A percentile compares a stretch with the other conserved stretches of the same genome.
These are phyloP conservation scores for Chlamydomonas reinhardtii DNA, from an alignment of 163 green algal species.

Conservation along the genomic window DNA sequence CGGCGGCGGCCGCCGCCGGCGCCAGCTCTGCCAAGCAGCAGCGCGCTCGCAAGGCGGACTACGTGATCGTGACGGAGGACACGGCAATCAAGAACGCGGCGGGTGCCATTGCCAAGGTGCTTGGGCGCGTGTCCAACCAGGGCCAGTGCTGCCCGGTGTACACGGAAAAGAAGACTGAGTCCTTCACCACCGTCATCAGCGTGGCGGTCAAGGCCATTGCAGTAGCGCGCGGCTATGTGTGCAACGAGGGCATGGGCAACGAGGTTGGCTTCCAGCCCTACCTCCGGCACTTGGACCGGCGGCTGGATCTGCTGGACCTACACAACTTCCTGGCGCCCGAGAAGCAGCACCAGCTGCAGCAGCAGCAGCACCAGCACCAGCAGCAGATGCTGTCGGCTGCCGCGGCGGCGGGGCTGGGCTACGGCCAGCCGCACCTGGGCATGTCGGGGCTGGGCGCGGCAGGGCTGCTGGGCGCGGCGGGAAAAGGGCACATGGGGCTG, in stretches of 20 bases:
- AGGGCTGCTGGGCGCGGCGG: constrained; percentile 14
- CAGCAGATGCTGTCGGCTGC: not conserved
- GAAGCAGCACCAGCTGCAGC: constrained; percentile 12
- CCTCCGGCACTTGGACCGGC: constrained; percentile 46
- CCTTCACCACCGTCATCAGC: constrained; percentile 55
- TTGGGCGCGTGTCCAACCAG: constrained; percentile 52
- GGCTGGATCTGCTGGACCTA: constrained; percentile 29
- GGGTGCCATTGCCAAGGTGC: constrained; percentile 62
- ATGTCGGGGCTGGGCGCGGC: not conserved
- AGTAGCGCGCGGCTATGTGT: constrained; percentile 55
- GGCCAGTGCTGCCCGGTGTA: constrained; percentile 62
- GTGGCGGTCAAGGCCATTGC: constrained; percentile 64
- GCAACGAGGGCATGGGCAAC: constrained; percentile 59
- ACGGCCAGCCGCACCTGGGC: not conserved
- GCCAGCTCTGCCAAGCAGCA: constrained; percentile 15
- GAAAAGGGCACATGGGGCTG: not conserved
- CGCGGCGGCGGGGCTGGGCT: not conserved
- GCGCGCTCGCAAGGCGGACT: constrained; percentile 59
- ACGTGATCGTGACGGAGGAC: constrained; percentile 67
- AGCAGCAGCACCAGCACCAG: not conserved
- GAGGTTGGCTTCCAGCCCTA: constrained; percentile 63
- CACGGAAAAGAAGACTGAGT: constrained; percentile 61
- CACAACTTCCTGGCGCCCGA: constrained; percentile 31
- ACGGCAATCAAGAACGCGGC: constrained; percentile 67
- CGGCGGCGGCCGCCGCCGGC: not conserved